Evolutionary conservation across 192 early-diverging fungal species (phyloP), one percentile per base, ranked within the genome.

Genomic region (Coemansia sp.): DNA sequence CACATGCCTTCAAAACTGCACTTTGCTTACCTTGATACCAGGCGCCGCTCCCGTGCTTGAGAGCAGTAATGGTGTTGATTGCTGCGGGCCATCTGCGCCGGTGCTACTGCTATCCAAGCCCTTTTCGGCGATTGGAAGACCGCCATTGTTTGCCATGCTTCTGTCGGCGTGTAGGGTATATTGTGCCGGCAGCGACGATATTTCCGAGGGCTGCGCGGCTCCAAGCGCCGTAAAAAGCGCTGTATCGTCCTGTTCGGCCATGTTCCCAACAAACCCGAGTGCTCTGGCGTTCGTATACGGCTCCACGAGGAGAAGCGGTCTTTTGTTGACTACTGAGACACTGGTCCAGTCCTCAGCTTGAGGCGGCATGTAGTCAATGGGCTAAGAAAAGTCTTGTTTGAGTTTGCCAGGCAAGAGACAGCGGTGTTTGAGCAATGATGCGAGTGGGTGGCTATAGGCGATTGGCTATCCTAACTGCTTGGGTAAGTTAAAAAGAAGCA

Each of bases 71-170:
- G 7, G 18, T 2, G 31, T 13, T 37, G 56, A 58, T 58, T 58
- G 56, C 34, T 36, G 34, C n/a, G 56, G 34, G 56, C 34, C 34
- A 37, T 58, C 56, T 20, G 21, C 14, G 56, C 31, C n/a, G n/a
- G 16, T 3, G 16, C 56, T 58, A 58, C 56, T 58, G 31, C 56
- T 36, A 35, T 58, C 56, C 33, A 37, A 58, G 56, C 56, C 56
- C 20, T 58, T 36, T 34, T 58, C 56, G 56, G 56, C 9, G 31
- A 58, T 36, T 36, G 11, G 56, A 58, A 37, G 34, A 58, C 31
- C 34, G 56, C 33, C 34, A 58, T 58, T 58, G 56, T 36, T 36
- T 21, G 56, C 31, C 56, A 58, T 58, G 31, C 56, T 58, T 34
- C 16, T 37, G 16, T 36, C 34, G 56, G 56, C 33, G 18, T 20